Percentiles rank a stretch among this genome's conserved stretches.
phyloP scores from a whole-genome alignment of 2,329 filamentous ascomycete species.

The Sclerotinia borealis region DNA sequence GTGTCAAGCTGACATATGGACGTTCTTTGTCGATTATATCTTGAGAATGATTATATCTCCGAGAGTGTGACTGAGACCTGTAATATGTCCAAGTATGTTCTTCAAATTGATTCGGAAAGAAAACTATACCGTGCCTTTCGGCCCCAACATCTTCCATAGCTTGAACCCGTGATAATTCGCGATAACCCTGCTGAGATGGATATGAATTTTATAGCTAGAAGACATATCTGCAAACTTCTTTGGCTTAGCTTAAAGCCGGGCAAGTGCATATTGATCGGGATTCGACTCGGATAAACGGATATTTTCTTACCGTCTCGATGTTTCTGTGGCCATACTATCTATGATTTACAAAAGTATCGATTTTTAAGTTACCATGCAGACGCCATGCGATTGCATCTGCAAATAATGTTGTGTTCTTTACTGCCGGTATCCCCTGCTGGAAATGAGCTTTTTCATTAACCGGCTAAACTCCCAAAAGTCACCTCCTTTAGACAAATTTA shows the following conservation, averaged over 20 bases:
- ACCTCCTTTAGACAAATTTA: too few species aligned
- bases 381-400: slow-evolving; percentile 1
- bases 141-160: background rate
- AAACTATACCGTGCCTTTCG: background rate
- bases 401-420: background rate
- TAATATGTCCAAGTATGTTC: background rate
- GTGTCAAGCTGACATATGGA: background rate
- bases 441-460: too few species aligned
- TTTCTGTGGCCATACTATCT: background rate
- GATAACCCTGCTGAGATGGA: background rate
- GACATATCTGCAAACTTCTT: background rate
- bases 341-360: background rate
- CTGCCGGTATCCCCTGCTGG: too few species aligned
- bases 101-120: background rate
- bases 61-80: background rate
- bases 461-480: too few species aligned
- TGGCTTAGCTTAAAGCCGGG: background rate
- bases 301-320: background rate
- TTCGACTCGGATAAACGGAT: background rate
- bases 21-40: background rate
- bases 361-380: background rate
- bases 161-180: background rate
- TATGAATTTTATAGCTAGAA: background rate
- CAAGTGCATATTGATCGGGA: background rate
- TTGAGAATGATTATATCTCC: background rate